These are phyloP conservation scores for Huntiella savannae DNA, from an alignment of 2,329 filamentous ascomycete genomes.

Conservation along the genomic window DNA sequence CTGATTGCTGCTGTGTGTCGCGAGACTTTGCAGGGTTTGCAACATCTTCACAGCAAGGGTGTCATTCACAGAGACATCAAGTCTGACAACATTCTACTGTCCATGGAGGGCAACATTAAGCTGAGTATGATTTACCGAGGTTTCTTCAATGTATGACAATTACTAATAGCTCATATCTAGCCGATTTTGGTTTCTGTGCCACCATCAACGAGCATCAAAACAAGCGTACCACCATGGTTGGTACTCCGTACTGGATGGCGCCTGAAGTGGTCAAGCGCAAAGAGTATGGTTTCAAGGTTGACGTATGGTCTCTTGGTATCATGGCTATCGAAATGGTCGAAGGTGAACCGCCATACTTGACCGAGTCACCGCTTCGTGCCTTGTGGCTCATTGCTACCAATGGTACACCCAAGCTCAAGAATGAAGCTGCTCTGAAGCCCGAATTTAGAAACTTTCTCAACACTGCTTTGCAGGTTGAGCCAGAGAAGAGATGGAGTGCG, in stretches of 20 bases:
- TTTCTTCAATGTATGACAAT: not conserved
- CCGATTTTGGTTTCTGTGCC: constrained; percentile 96
- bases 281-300: constrained; percentile 94
- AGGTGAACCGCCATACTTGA: constrained; percentile 90
- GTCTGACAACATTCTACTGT: constrained; percentile 91
- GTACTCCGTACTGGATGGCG: constrained; percentile 99
- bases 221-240: constrained; percentile 97
- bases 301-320: constrained; percentile 96
- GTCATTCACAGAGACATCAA: constrained; percentile 99
- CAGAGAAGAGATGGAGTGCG: constrained; percentile 87
- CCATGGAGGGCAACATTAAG: constrained; percentile 90
- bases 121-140: constrained; percentile 46
- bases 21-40: constrained; percentile 78
- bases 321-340: constrained; percentile 99
- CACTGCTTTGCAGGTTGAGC: constrained; percentile 88
- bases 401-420: constrained; percentile 86
- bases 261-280: constrained; percentile 94
- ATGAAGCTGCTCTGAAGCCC: constrained; percentile 61
- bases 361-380: constrained; percentile 79
- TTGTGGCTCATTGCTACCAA: constrained; percentile 95
- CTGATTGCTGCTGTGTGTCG: constrained; percentile 92
- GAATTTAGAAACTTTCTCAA: constrained; percentile 83
- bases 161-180: constrained; percentile 29
- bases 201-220: constrained; percentile 95
- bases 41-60: constrained; percentile 91